Evolutionary conservation across 352 stramenopile species (phyloP), one percentile per base, ranked within the genome.

Genomic region (Thraustochytrium sp.): DNA sequence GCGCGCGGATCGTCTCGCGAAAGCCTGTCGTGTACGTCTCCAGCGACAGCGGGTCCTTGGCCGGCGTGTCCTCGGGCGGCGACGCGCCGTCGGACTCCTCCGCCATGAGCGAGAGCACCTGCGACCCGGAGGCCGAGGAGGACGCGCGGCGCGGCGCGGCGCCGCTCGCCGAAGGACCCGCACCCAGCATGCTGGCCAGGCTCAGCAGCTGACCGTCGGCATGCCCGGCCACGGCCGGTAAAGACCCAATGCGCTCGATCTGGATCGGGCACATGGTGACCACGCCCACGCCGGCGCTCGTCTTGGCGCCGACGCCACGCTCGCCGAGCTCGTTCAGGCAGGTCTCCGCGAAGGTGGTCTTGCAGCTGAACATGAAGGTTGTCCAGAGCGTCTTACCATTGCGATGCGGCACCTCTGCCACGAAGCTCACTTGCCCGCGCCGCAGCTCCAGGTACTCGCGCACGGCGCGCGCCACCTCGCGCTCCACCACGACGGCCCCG

Each of bases 301-400:
- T 31, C 38, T 49, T 42, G 13, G 59, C 59, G 34, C 59, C 59
- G 18, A 72, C 38, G n/a, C 59, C 59, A 40, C 37, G 42, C 38
- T 49, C 59, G 13, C 59, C 59, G n/a, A 72, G 59, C 34, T 72
- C 9, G 38, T 72, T 72, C 11, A 72, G 38, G 26, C n/a, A 44
- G 21, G 59, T 72, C n/a, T 72, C 59, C 23, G 59, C 59, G 34
- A 49, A 72, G 21, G 59, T 18, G 29, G 34, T 13, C 23, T 72
- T 72, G 59, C 59, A 72, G 59, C 59, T 72, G 23, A 72, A 72
- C 23, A 40, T 49, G 38, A 72, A 72, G 21, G 59, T 72, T 23
- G 59, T 72, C 59, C 59, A 72, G 8, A 72, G 23, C 38, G 59
- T 29, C 38, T 72, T 72, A 18, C 59, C 59, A 29, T 72, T 72